Percentiles rank a stretch among this genome's conserved stretches.
Evolutionary conservation across 495 filamentous ascomycete genomes (phyloP).

Genomic region (Daldinia vernicosa): DNA sequence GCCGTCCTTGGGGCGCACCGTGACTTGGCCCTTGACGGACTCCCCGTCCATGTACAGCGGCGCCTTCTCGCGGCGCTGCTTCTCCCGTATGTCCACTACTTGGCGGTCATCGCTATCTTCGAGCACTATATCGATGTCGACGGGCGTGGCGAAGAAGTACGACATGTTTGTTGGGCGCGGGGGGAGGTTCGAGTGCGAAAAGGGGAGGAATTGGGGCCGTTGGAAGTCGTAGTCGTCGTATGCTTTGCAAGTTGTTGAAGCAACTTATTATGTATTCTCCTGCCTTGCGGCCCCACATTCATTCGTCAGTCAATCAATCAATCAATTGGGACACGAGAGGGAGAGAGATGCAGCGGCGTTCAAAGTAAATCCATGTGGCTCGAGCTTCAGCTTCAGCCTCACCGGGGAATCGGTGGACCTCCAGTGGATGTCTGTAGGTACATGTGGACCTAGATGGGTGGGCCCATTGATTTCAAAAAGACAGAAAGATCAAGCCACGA

Average conservation of each 20-base stretch:
- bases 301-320: slow-evolving; percentile 2
- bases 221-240: slow-evolving; percentile 3
- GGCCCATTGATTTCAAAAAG: no score
- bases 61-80: slow-evolving; percentile 94
- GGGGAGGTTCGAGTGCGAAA: slow-evolving; percentile 6
- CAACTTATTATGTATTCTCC: slow-evolving; percentile 15
- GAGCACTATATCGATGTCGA: slow-evolving; percentile 98
- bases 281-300: slow-evolving; percentile 34
- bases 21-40: slow-evolving; percentile 94
- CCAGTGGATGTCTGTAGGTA: no score
- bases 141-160: slow-evolving; percentile 96
- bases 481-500: background rate
- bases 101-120: slow-evolving; percentile 92
- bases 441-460: no score
- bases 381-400: slow-evolving; percentile 38
- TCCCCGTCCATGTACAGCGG: slow-evolving; percentile 98
- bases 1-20: slow-evolving; percentile 96
- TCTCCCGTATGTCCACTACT: slow-evolving; percentile 98
- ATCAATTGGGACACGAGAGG: background rate
- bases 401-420: slow-evolving; percentile 7
- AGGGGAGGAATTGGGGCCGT: background rate
- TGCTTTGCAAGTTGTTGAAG: slow-evolving; percentile 4
- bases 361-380: slow-evolving; percentile 20
- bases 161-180: slow-evolving; percentile 72
- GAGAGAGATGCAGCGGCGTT: background rate